Conservation (phyloP, 768 basidiomycete genomes). For the Phylloporus sp. region DNA sequence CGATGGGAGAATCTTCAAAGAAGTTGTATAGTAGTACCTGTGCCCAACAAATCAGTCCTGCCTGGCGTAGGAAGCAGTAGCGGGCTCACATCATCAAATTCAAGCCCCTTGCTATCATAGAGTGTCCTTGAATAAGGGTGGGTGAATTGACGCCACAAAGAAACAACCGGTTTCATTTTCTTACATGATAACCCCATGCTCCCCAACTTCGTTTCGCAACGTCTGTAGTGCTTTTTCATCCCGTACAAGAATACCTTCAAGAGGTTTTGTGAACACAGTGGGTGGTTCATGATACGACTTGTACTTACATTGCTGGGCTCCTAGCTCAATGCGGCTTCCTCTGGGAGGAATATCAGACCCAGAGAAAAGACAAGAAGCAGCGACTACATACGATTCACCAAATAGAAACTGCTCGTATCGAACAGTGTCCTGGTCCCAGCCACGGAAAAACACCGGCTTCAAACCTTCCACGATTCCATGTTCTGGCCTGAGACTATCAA, state of each 20-base stretch:
- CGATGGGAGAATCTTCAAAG: conserved; percentile 54
- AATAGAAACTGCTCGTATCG: conserved; percentile 57
- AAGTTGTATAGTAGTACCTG: conserved; percentile 52
- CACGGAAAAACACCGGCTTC: conserved; percentile 53
- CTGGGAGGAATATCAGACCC: conserved; percentile 28
- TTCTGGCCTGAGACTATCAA: conserved; percentile 57
- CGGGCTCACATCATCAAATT: conserved; percentile 19
- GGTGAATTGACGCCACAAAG: background rate
- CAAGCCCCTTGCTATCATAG: conserved; percentile 32
- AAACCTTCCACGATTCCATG: conserved; percentile 49
- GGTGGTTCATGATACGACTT: background rate
- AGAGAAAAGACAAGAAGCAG: background rate
- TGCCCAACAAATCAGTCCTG: background rate
- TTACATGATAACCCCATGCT: conserved; percentile 58
- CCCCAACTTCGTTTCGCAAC: conserved; percentile 51
- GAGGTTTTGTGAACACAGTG: background rate
- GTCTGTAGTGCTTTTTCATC: conserved; percentile 48
- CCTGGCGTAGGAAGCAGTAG: background rate
- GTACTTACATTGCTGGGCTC: conserved; percentile 60
- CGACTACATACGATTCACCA: conserved; percentile 37
- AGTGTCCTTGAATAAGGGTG: conserved; percentile 23
- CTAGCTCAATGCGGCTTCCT: conserved; percentile 51
- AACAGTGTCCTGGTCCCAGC: conserved; percentile 29
- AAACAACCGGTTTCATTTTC: too few species aligned
- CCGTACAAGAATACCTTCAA: conserved; percentile 65